These are phyloP conservation scores for Platanus orientalis DNA, from an alignment of 164 flowering plant genomes.

Conservation along the genomic window DNA sequence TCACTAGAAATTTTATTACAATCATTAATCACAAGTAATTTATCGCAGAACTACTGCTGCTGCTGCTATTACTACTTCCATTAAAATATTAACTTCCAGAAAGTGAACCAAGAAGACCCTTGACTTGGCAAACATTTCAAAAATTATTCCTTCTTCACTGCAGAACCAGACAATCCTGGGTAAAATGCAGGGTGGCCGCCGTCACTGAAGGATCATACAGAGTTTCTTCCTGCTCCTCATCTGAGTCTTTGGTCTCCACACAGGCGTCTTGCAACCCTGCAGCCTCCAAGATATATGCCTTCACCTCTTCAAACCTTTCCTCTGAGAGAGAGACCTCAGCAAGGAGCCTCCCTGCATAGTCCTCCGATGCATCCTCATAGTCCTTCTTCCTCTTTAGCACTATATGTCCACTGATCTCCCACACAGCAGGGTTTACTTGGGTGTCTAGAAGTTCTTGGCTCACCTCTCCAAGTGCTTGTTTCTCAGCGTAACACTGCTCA, in stretches of 20 bases:
- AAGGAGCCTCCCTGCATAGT: constrained; percentile 68
- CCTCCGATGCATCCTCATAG: constrained; percentile 66
- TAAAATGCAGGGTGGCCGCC: constrained; percentile 5
- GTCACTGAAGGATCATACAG: constrained; percentile 11
- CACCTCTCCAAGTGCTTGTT: constrained; percentile 82
- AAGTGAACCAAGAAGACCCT: too few relatives aligned
- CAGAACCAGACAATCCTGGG: constrained; percentile 31
- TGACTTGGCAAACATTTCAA: too few relatives aligned
- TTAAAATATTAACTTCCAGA: too few relatives aligned
- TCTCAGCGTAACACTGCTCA: constrained; percentile 80
- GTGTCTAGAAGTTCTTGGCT: constrained; percentile 70
- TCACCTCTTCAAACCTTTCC: constrained; percentile 69
- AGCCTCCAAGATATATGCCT: constrained; percentile 50
- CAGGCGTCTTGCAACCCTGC: constrained; percentile 18
- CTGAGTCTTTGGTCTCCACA: constrained; percentile 7
- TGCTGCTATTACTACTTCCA: too few relatives aligned
- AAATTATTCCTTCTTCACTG: constrained; percentile 21
- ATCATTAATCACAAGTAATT: too few relatives aligned
- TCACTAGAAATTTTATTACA: too few relatives aligned
- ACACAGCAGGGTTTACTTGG: constrained; percentile 85
- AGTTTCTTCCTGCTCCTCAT: constrained; percentile 17
- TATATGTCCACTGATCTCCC: constrained; percentile 94
- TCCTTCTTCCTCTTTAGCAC: constrained; percentile 74
- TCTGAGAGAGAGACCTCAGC: constrained; percentile 82
- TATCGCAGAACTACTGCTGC: too few relatives aligned